Conservation (phyloP, 371 early-diverging fungal species). For the Spiromyces aspiralis region DNA sequence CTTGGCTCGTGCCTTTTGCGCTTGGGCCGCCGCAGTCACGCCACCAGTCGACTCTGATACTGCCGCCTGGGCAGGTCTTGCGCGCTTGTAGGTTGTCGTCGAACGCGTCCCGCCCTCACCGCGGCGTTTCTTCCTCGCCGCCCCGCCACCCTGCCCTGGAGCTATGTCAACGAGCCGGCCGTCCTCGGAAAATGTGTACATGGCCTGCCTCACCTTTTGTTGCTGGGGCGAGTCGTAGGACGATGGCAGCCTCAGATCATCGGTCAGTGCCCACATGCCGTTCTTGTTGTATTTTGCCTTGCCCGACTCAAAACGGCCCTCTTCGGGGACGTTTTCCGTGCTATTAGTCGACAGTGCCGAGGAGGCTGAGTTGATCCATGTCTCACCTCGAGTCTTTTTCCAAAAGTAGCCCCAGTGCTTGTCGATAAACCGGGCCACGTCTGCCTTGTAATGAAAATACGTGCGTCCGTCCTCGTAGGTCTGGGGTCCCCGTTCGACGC, state of each 20-base stretch:
- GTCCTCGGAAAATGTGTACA: slow-evolving; percentile 28
- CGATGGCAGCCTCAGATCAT: slow-evolving; percentile 28
- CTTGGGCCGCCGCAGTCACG: not conserved
- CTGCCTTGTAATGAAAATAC: slow-evolving; percentile 36
- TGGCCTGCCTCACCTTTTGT: slow-evolving; percentile 24
- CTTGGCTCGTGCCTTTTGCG: not conserved
- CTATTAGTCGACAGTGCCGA: slow-evolving; percentile 32
- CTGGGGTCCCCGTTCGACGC: slow-evolving; percentile 27
- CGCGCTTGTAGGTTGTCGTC: not conserved
- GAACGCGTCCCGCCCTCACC: not conserved
- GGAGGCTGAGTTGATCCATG: slow-evolving; percentile 36
- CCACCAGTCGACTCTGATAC: not conserved
- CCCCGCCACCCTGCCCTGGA: not conserved
- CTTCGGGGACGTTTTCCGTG: slow-evolving; percentile 27
- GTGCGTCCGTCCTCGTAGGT: slow-evolving; percentile 28
- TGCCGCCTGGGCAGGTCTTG: not conserved
- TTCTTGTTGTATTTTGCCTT: slow-evolving; percentile 33
- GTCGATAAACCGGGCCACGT: slow-evolving; percentile 38
- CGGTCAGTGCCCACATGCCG: slow-evolving; percentile 33
- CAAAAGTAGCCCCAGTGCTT: slow-evolving; percentile 42
- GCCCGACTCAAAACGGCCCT: slow-evolving; percentile 38
- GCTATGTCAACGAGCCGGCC: slow-evolving; percentile 15
- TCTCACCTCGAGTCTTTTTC: slow-evolving; percentile 30
- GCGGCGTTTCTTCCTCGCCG: not conserved
- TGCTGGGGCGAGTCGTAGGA: slow-evolving; percentile 28